Percentiles rank a stretch among this genome's conserved stretches.
Conservation (phyloP, 768 basidiomycete genomes). For the Podaxis mareebaensis region DNA sequence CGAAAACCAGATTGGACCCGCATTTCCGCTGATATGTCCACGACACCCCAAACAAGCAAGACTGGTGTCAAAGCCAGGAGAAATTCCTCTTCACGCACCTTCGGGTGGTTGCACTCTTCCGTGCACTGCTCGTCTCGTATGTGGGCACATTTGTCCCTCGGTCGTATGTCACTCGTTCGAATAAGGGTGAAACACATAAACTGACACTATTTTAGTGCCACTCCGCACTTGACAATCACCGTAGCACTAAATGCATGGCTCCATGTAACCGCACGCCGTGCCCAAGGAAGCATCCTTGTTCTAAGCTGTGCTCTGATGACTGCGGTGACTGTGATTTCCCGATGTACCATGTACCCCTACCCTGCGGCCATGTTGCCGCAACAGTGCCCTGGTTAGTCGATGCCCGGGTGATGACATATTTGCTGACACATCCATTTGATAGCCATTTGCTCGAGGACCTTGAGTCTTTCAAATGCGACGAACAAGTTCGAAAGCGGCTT, state of each 20-base stretch:
- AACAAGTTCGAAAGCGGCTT: constrained; percentile 41
- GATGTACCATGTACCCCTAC: constrained; percentile 45
- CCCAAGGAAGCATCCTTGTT: constrained; percentile 57
- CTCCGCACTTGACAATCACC: constrained; percentile 56
- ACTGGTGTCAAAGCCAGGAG: constrained; percentile 49
- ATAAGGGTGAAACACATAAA: not conserved
- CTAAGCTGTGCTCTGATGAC: constrained; percentile 44
- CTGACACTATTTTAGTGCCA: constrained; percentile 47
- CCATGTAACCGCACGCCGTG: constrained; percentile 52
- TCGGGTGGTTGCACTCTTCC: constrained; percentile 66
- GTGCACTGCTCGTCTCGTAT: constrained; percentile 52
- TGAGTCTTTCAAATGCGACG: constrained; percentile 18
- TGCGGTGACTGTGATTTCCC: constrained; percentile 58
- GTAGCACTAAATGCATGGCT: constrained; percentile 45
- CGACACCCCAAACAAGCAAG: constrained; percentile 48
- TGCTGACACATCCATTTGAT: not conserved
- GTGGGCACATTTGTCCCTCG: constrained; percentile 67
- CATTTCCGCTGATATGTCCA: constrained; percentile 57
- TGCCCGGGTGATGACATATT: not conserved
- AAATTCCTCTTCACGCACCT: constrained; percentile 51
- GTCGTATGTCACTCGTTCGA: constrained; percentile 38
- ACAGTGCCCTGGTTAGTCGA: constrained; percentile 50
- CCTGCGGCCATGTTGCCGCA: constrained; percentile 54
- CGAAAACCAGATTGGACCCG: constrained; percentile 21
- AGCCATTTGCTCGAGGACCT: constrained; percentile 51